Conservation (phyloP, 2,329 filamentous ascomycete species). For the Colletotrichum horii region DNA sequence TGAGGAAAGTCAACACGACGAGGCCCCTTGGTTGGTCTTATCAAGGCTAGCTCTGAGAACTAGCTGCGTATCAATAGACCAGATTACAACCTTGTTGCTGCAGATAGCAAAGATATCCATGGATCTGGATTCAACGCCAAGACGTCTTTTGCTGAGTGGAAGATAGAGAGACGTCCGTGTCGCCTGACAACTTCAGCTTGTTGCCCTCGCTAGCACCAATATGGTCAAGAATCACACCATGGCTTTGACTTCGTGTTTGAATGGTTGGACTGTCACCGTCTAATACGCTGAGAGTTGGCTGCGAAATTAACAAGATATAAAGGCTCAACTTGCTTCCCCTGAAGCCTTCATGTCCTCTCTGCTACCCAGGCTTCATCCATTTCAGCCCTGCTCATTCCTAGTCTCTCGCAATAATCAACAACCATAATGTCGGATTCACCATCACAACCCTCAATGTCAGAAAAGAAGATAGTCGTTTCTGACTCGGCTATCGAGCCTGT, state of each 20-base stretch:
- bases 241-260: neutral
- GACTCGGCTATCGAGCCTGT: neutral
- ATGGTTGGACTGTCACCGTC: neutral
- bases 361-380: neutral
- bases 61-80: neutral
- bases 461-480: rapidly evolving
- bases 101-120: neutral
- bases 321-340: neutral
- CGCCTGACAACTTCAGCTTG: neutral
- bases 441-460: neutral
- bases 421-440: neutral
- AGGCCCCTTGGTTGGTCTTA: neutral
- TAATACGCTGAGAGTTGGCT: neutral
- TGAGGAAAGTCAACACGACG: neutral
- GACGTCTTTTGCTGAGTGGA: neutral
- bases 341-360: neutral
- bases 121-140: neutral
- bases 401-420: neutral
- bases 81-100: neutral
- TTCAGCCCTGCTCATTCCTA: neutral
- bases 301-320: neutral
- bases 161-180: neutral
- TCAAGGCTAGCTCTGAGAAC: neutral
- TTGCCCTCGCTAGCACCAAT: neutral
- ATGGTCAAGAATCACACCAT: neutral